Conservation (phyloP, 352 stramenopile species). For the Globisporangium echinulatum region DNA sequence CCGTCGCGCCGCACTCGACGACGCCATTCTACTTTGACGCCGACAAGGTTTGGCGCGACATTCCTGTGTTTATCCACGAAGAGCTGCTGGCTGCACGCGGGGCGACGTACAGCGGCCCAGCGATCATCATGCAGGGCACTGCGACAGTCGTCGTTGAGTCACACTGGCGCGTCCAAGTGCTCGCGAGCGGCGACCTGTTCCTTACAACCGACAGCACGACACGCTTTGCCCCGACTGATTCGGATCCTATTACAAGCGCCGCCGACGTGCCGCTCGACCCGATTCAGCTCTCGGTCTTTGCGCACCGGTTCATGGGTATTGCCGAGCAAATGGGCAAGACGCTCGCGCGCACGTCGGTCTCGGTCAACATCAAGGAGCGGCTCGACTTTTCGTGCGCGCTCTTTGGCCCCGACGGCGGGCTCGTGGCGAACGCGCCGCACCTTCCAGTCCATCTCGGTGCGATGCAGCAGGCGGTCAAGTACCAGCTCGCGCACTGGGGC, state of each 20-base stretch:
- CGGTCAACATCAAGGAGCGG: constrained; percentile 99
- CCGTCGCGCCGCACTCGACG: constrained; percentile 38
- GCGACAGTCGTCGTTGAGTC: constrained; percentile 97
- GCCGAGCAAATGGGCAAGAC: constrained; percentile 99
- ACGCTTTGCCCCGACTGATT: too few species aligned
- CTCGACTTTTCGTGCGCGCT: constrained; percentile 99
- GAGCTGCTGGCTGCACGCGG: constrained; percentile 73
- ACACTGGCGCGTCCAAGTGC: constrained; percentile 91
- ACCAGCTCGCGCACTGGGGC: constrained; percentile 89
- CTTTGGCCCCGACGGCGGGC: constrained; percentile 95
- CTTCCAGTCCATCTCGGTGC: constrained; percentile 98
- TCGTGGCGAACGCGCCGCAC: constrained; percentile 99
- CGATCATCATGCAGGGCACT: constrained; percentile 98
- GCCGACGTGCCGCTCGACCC: constrained; percentile 80
- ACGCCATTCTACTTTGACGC: constrained; percentile 79
- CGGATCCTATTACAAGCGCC: not conserved
- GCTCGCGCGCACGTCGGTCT: constrained; percentile 93
- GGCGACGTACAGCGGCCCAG: constrained; percentile 78
- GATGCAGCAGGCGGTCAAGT: constrained; percentile 97
- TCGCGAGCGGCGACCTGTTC: constrained; percentile 93
- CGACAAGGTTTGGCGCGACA: constrained; percentile 69
- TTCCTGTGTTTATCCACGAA: constrained; percentile 93
- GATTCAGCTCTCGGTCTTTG: constrained; percentile 96
- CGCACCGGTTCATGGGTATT: constrained; percentile 99
- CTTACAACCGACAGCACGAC: constrained; percentile 55